Percentiles rank a stretch among this genome's conserved stretches.
Evolutionary conservation across 2,329 filamentous ascomycete species (phyloP).

Genomic region (Fusarium tupiense): DNA sequence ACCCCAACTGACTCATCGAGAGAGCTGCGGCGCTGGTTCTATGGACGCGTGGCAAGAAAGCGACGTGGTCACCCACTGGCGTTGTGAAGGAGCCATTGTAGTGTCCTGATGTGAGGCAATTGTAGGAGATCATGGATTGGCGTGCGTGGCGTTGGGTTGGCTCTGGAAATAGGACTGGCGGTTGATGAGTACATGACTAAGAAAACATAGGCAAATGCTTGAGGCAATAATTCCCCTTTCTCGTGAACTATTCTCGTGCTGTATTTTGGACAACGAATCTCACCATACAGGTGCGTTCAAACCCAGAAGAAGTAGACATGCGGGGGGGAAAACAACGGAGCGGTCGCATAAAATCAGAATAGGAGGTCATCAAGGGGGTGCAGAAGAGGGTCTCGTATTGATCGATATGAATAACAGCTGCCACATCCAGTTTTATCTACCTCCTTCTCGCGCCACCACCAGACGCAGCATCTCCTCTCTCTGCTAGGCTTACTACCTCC

Average conservation of each 20-base stretch:
- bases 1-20: constrained; percentile 52
- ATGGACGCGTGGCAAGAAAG: constrained; percentile 44
- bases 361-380: no score
- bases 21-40: constrained; percentile 43
- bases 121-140: background rate
- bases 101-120: background rate
- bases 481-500: constrained; percentile 88
- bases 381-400: background rate
- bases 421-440: constrained; percentile 14
- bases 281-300: background rate
- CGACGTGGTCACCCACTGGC: constrained; percentile 44
- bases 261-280: background rate
- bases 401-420: background rate
- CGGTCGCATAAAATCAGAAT: background rate
- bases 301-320: background rate
- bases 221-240: background rate
- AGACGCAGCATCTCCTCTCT: constrained; percentile 68
- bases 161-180: background rate
- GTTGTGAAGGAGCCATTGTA: constrained; percentile 45
- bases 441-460: constrained; percentile 48
- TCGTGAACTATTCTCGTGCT: background rate
- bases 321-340: background rate
- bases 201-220: background rate
- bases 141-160: constrained; percentile 3
- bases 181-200: background rate